phyloP scores from a whole-genome alignment of 805 yeast genomes.

The Teunomyces stri region DNA sequence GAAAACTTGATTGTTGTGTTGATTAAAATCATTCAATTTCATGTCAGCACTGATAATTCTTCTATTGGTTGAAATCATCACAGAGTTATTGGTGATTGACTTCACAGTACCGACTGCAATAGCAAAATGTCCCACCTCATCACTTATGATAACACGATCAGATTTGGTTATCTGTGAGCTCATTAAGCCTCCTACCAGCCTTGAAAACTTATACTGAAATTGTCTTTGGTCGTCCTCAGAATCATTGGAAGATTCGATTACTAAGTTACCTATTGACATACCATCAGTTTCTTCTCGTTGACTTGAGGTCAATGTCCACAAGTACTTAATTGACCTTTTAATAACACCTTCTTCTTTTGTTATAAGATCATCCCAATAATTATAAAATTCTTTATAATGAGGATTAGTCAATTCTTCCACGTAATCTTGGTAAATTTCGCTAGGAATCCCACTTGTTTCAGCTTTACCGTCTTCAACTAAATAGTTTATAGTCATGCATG shows the following conservation, averaged over 20 bases:
- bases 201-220: constrained; percentile 50
- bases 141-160: constrained; percentile 75
- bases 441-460: constrained; percentile 51
- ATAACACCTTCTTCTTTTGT: constrained; percentile 69
- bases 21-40: constrained; percentile 42
- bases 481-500: constrained; percentile 66
- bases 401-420: constrained; percentile 49
- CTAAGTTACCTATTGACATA: constrained; percentile 52
- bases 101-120: constrained; percentile 62
- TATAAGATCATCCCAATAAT: constrained; percentile 71
- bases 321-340: constrained; percentile 51
- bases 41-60: constrained; percentile 46
- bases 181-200: constrained; percentile 16
- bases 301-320: constrained; percentile 62
- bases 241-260: constrained; percentile 31
- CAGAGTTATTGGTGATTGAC: constrained; percentile 36
- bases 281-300: constrained; percentile 65
- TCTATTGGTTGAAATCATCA: constrained; percentile 54
- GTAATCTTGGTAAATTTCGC: constrained; percentile 44
- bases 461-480: constrained; percentile 58
- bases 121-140: constrained; percentile 75
- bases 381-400: constrained; percentile 53
- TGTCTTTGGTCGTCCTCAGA: constrained; percentile 19
- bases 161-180: constrained; percentile 49
- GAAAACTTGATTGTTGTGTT: constrained; percentile 44